Evolutionary conservation across 2,329 filamentous ascomycete genomes (phyloP).

Genomic region (Stylonectria norvegica): DNA sequence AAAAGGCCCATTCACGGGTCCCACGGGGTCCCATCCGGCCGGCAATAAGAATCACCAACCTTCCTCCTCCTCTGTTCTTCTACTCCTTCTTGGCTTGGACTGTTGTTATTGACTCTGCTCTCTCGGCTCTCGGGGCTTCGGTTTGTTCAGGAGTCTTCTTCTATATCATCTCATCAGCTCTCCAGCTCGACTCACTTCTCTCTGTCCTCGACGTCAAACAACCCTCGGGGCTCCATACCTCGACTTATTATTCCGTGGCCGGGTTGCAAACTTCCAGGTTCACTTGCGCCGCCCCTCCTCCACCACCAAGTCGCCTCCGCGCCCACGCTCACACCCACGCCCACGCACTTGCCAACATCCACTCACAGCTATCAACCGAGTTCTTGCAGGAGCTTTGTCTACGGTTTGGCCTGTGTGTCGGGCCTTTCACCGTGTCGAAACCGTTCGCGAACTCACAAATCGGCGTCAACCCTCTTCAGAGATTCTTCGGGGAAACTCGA

Average conservation of each 20-base stretch:
- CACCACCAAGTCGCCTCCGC: conserved; percentile 8
- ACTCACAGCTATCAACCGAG: too few species aligned
- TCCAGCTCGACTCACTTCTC: too few species aligned
- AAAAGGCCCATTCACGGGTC: conserved; percentile 24
- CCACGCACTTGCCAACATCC: too few species aligned
- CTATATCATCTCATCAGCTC: too few species aligned
- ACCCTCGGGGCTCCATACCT: too few species aligned
- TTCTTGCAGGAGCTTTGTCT: too few species aligned
- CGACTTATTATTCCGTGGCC: too few species aligned
- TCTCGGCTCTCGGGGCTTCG: too few species aligned
- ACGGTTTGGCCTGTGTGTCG: conserved; percentile 1
- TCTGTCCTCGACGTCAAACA: too few species aligned
- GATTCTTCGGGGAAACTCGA: conserved; percentile 10
- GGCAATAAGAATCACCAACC: conserved; percentile 31
- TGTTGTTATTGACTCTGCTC: too few species aligned
- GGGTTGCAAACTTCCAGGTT: too few species aligned
- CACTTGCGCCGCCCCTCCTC: conserved; percentile 13
- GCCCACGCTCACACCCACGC: conserved; percentile 1
- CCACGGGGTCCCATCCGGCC: conserved; percentile 26
- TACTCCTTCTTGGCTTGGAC: conserved; percentile 9
- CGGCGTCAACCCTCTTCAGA: conserved; percentile 5
- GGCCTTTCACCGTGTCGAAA: conserved; percentile 7
- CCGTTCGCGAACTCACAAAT: conserved; percentile 4
- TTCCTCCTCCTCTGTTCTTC: conserved; percentile 22
- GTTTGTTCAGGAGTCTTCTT: too few species aligned